These are phyloP conservation scores for Lodderomyces pseudojiufengensis DNA, from an alignment of 1,139 yeast genomes.

Conservation along the genomic window DNA sequence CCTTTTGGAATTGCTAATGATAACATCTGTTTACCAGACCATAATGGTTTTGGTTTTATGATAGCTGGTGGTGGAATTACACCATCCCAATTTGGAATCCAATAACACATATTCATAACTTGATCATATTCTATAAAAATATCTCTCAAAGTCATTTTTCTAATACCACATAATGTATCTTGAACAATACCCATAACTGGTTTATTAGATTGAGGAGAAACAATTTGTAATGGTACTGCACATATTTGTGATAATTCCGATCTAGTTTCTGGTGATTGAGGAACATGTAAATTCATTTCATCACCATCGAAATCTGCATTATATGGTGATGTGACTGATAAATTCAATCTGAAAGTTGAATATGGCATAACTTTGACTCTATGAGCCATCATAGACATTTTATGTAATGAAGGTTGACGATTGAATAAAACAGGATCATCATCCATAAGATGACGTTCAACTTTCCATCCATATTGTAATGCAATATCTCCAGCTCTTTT, in stretches of 20 bases:
- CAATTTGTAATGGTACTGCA: conserved; percentile 96
- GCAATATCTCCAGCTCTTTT: conserved; percentile 98
- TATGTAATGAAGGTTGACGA: conserved; percentile 98
- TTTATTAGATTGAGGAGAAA: conserved; percentile 96
- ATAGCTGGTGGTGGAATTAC: conserved; percentile 96
- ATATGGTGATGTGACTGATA: conserved; percentile 97
- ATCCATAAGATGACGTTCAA: conserved; percentile 96
- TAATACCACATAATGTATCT: conserved; percentile 94
- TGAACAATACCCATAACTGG: conserved; percentile 99
- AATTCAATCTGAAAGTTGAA: conserved; percentile 92
- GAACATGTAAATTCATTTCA: conserved; percentile 99
- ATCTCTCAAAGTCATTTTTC: conserved; percentile 93
- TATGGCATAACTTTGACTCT: conserved; percentile 98
- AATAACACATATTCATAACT: conserved; percentile 92
- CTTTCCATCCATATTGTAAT: conserved; percentile 98
- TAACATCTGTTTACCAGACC: conserved; percentile 96
- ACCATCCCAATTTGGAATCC: conserved; percentile 99
- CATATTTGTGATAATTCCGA: conserved; percentile 93
- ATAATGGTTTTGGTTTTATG: conserved; percentile 88
- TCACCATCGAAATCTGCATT: conserved; percentile 99
- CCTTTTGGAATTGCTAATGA: conserved; percentile 95
- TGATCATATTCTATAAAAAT: conserved; percentile 85
- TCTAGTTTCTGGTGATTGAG: conserved; percentile 96
- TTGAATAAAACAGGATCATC: conserved; percentile 96
- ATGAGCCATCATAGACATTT: conserved; percentile 99